Conservation (phyloP, 768 basidiomycete genomes). For the Sporobolomyces roseus region DNA sequence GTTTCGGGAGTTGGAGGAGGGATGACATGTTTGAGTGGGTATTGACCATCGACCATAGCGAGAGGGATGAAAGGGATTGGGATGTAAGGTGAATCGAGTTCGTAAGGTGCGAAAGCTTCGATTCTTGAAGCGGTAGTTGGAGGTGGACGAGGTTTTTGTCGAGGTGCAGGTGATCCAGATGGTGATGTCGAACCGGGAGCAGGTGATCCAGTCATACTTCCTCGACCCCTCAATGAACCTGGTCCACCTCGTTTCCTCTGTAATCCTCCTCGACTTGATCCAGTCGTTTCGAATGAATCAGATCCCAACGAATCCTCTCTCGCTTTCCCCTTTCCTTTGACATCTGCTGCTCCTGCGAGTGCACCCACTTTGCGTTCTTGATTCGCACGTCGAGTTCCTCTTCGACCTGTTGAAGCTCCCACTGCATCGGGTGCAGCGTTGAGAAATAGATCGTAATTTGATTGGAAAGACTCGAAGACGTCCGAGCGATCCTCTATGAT, state of each 20-base stretch:
- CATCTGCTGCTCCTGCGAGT: conserved; percentile 17
- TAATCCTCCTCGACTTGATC: conserved; percentile 4
- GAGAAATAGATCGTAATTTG: conserved; percentile 40
- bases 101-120: conserved; percentile 25
- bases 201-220: conserved; percentile 11
- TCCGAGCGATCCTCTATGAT: conserved; percentile 37
- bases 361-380: conserved; percentile 25
- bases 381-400: conserved; percentile 31
- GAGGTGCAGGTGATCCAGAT: conserved; percentile 9
- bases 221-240: not conserved
- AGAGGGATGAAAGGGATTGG: conserved; percentile 22
- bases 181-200: conserved; percentile 2
- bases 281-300: conserved; percentile 21
- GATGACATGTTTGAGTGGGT: conserved; percentile 35
- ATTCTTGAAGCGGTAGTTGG: conserved; percentile 14
- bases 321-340: conserved; percentile 36
- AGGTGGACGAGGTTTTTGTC: conserved; percentile 18
- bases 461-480: conserved; percentile 35
- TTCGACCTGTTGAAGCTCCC: not conserved
- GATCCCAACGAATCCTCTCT: conserved; percentile 12
- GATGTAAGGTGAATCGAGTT: conserved; percentile 12
- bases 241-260: not conserved
- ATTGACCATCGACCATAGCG: conserved; percentile 23
- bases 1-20: conserved; percentile 14
- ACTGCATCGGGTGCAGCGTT: conserved; percentile 18